Percentiles rank a stretch among this genome's conserved stretches.
phyloP scores from a whole-genome alignment of 257 asterid genomes.

The Prunella vulgaris region DNA sequence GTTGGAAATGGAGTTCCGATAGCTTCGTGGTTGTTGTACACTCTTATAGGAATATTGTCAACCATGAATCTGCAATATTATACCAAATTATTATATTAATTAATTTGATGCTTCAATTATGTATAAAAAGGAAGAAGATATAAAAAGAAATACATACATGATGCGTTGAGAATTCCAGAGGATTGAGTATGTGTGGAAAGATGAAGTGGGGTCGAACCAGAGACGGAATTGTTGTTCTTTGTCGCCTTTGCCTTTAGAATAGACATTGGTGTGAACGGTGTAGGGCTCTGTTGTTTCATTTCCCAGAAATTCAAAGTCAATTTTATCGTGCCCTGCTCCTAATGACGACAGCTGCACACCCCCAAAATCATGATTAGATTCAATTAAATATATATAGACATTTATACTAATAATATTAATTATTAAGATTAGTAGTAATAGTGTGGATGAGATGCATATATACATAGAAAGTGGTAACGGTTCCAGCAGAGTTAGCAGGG shows the following conservation, averaged over 20 bases:
- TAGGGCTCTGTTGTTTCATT: slow-evolving; percentile 31
- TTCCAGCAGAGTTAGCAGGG: slow-evolving; percentile 45
- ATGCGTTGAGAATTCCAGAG: slow-evolving; percentile 40
- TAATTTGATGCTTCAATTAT: too few relatives aligned
- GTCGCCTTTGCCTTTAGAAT: slow-evolving; percentile 34
- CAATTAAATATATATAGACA: neutral
- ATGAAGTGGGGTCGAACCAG: slow-evolving; percentile 42
- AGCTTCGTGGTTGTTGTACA: slow-evolving; percentile 35
- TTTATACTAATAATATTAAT: too few relatives aligned
- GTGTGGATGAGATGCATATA: neutral
- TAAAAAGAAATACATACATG: slow-evolving; percentile 12
- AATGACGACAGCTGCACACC: slow-evolving; percentile 28
- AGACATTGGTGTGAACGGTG: slow-evolving; percentile 42
- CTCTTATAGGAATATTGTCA: slow-evolving; percentile 47
- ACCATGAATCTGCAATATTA: slow-evolving; percentile 50
- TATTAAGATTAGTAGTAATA: too few relatives aligned
- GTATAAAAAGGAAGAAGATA: too few relatives aligned
- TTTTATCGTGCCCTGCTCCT: slow-evolving; percentile 36
- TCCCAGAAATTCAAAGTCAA: slow-evolving; percentile 43
- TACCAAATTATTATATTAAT: too few relatives aligned
- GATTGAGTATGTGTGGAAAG: slow-evolving; percentile 41
- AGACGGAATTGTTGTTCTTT: slow-evolving; percentile 44
- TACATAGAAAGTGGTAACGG: slow-evolving; percentile 59
- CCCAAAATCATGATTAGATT: neutral
- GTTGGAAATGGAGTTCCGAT: slow-evolving; percentile 39